Evolutionary conservation across 1,284 basidiomycete genomes (phyloP).

Genomic region (Albatrellus sp.): DNA sequence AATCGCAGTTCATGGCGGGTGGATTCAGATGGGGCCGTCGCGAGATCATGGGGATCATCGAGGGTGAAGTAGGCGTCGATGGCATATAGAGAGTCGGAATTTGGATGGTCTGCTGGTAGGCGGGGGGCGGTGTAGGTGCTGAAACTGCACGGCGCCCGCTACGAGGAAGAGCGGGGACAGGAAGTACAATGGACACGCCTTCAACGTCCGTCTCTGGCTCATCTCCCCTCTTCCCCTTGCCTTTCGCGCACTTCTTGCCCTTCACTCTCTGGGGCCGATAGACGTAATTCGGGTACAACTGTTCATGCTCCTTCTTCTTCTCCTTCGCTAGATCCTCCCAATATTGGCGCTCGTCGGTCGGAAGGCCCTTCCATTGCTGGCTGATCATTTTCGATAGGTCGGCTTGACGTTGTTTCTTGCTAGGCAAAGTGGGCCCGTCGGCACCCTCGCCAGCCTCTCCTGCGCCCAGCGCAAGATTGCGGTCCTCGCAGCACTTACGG

Average conservation of each 20-base stretch:
- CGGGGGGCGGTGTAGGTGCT: constrained; percentile 23
- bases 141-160: constrained; percentile 19
- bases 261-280: constrained; percentile 61
- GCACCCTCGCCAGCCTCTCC: constrained; percentile 15
- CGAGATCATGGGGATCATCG: constrained; percentile 41
- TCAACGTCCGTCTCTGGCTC: constrained; percentile 34
- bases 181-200: constrained; percentile 45
- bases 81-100: constrained; percentile 53
- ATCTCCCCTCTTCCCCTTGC: constrained; percentile 29
- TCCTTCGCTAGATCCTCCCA: constrained; percentile 52
- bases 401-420: constrained; percentile 41
- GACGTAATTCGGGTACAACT: constrained; percentile 61
- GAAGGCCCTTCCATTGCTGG: constrained; percentile 58
- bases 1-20: constrained; percentile 18
- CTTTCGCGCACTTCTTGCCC: constrained; percentile 32
- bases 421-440: constrained; percentile 20
- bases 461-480: constrained; percentile 33
- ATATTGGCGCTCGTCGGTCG: constrained; percentile 45
- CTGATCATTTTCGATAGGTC: constrained; percentile 68
- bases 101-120: constrained; percentile 39
- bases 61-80: constrained; percentile 55
- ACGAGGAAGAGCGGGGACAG: constrained; percentile 21
- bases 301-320: constrained; percentile 46
- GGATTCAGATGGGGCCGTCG: constrained; percentile 25
- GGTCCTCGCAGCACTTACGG: constrained; percentile 61